Evolutionary conservation across 306 rosid genomes (phyloP), one percentile per base, ranked within the genome.

Genomic region (Cyclanthera cordifolia): DNA sequence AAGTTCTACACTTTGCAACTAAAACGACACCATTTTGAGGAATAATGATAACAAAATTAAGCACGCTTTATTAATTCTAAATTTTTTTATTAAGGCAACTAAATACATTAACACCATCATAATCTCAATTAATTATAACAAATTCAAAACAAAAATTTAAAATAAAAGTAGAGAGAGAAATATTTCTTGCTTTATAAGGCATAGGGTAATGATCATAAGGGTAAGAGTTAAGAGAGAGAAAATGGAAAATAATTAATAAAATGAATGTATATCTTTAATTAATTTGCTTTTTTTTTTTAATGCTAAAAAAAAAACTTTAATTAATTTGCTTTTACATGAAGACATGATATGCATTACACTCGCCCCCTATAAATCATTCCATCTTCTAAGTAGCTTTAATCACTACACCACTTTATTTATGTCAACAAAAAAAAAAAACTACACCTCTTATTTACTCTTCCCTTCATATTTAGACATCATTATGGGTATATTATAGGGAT

Each of bases 251-350:
- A 24, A 23, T 27, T 64, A n/a, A 63, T 5, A 63, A 51, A 49
- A 17, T 19, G 27, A 68, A 65, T 19, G 64, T 63, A 57, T 56
- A 48, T 51, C 75, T 83, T 85, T 59, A 59, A n/a, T n/a, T n/a
- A n/a, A n/a, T n/a, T n/a, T n/a, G n/a, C n/a, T n/a, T n/a, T n/a
- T n/a, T n/a, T n/a, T n/a, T n/a, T n/a, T n/a, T n/a, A n/a, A n/a
- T n/a, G n/a, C n/a, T n/a, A n/a, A n/a, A n/a, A n/a, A n/a, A n/a
- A n/a, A n/a, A n/a, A n/a, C n/a, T n/a, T n/a, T n/a, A n/a, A n/a
- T n/a, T n/a, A n/a, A 59, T 59, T 83, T 74, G 86, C 89, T 85
- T 89, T 86, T 77, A 53, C 74, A 77, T 75, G 64, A 77, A 83
- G 84, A 80, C 77, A 86, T 86, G 81, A 86, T 56, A 67, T 75